These are phyloP conservation scores for Lactarius quietus DNA, from an alignment of 768 basidiomycete species.

Conservation along the genomic window DNA sequence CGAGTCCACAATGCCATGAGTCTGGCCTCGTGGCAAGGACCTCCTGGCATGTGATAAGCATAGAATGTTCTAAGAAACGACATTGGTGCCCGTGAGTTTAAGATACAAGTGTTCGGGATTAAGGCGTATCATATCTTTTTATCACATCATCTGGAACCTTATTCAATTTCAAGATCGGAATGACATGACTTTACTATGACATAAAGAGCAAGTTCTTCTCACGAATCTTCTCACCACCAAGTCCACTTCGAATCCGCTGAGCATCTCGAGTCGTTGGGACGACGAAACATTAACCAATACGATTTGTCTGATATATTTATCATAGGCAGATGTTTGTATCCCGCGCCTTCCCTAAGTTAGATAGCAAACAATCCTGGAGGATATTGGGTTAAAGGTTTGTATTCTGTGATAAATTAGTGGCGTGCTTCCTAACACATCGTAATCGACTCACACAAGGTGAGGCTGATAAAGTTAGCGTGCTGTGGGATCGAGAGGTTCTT, in stretches of 20 bases:
- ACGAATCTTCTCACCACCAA: too few species aligned
- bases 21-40: background rate
- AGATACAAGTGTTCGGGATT: background rate
- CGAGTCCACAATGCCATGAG: background rate
- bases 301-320: too few species aligned
- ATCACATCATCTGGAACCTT: background rate
- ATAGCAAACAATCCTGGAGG: too few species aligned
- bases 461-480: background rate
- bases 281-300: background rate
- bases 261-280: background rate
- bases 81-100: background rate
- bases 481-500: background rate
- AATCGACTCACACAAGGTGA: background rate
- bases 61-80: background rate
- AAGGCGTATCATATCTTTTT: background rate
- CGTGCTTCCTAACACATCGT: conserved; percentile 4
- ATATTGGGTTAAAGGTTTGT: background rate
- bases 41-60: background rate
- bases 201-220: background rate
- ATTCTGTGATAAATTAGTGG: background rate
- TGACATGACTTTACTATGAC: too few species aligned
- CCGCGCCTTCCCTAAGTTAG: background rate
- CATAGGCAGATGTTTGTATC: background rate
- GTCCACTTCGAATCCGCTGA: too few species aligned
- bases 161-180: background rate